Evolutionary conservation across 257 asterid species (phyloP).

Genomic region (Nicotiana knightiana): DNA sequence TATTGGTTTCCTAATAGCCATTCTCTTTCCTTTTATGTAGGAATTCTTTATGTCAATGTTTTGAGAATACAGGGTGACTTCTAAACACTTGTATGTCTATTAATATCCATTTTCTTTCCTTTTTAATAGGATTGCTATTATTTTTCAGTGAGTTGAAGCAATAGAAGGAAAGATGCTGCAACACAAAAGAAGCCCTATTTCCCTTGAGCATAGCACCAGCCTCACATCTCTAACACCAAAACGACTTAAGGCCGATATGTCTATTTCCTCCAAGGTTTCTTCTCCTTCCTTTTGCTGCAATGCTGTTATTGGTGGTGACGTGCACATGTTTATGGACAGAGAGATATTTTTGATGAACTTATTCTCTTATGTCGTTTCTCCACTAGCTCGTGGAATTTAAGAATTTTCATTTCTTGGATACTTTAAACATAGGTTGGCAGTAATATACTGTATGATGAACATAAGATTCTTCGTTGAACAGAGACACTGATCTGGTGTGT

Average conservation of each 20-base stretch:
- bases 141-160: constrained; percentile 18
- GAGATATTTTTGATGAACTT: neutral
- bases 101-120: neutral
- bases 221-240: constrained; percentile 54
- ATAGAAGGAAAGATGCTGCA: constrained; percentile 61
- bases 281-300: neutral
- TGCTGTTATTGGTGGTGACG: neutral
- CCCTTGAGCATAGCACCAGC: constrained; percentile 48
- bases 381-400: neutral
- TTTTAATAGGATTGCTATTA: neutral
- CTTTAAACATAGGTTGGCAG: neutral
- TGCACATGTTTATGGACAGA: neutral
- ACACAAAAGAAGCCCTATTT: constrained; percentile 57
- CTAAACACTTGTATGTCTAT: neutral
- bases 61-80: neutral
- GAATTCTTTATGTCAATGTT: neutral
- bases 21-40: neutral
- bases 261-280: constrained; percentile 68
- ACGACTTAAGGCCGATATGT: constrained; percentile 49
- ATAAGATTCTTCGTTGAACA: neutral
- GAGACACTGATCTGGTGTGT: neutral
- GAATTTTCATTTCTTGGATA: neutral
- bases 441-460: neutral
- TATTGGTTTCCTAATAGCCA: neutral
- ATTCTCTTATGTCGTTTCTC: neutral